Percentiles rank a stretch among this genome's conserved stretches.
Evolutionary conservation across 202 grass and related monocot species (phyloP).

Genomic region (Tripidium arundinaceum): DNA sequence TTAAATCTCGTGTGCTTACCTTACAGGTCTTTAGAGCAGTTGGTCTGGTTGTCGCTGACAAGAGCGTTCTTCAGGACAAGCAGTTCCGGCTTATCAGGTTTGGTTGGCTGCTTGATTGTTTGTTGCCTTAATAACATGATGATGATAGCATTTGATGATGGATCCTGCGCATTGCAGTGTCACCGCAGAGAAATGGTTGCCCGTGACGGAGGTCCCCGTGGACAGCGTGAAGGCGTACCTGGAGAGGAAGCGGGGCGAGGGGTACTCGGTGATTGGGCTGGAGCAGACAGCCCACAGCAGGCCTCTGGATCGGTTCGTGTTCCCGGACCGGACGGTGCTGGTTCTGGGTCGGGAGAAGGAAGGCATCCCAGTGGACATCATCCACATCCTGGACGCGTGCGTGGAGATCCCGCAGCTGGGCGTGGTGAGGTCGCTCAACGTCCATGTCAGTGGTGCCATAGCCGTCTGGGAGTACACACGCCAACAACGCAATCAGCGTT

Average conservation of each 20-base stretch:
- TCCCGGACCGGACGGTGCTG: constrained; percentile 69
- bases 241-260: constrained; percentile 64
- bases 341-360: constrained; percentile 91
- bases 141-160: neutral
- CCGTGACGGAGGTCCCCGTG: constrained; percentile 68
- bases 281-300: constrained; percentile 90
- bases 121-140: neutral
- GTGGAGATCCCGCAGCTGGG: constrained; percentile 93
- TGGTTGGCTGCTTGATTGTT: neutral
- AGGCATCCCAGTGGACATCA: constrained; percentile 85
- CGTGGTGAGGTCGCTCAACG: constrained; percentile 82
- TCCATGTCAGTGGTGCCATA: constrained; percentile 90
- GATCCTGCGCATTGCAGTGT: constrained; percentile 41
- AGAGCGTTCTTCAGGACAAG: constrained; percentile 68
- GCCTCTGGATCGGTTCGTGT: constrained; percentile 59
- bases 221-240: constrained; percentile 59
- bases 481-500: constrained; percentile 53
- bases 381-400: constrained; percentile 74
- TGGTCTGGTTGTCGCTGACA: constrained; percentile 64
- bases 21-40: constrained; percentile 66
- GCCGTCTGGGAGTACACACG: constrained; percentile 92
- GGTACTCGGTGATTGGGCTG: constrained; percentile 72
- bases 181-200: constrained; percentile 92
- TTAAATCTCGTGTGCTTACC: constrained; percentile 1
- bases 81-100: constrained; percentile 91